A percentile compares a stretch with the other conserved stretches of the same genome.
These are phyloP conservation scores for Sphaerosporella brunnea DNA, from an alignment of 495 filamentous ascomycete species.

Conservation along the genomic window DNA sequence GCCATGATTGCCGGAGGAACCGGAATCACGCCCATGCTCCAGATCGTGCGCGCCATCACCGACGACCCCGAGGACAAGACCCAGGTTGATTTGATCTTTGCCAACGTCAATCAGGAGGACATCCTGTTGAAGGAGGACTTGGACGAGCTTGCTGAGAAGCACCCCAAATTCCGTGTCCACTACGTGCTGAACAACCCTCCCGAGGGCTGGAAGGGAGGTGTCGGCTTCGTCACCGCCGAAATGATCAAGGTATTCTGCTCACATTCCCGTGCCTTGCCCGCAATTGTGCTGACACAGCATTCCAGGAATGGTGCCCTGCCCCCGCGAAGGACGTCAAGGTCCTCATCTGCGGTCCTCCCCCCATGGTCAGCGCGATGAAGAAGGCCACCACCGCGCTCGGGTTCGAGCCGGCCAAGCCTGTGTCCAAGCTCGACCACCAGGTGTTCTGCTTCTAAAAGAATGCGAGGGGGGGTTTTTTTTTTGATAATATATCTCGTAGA, in stretches of 20 bases:
- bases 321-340: slow-evolving; percentile 79
- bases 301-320: slow-evolving; percentile 57
- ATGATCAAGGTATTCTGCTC: slow-evolving; percentile 59
- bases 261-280: slow-evolving; percentile 25
- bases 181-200: slow-evolving; percentile 95
- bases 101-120: slow-evolving; percentile 81
- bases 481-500: no score
- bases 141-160: slow-evolving; percentile 56
- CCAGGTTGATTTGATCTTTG: slow-evolving; percentile 82
- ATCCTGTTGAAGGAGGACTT: slow-evolving; percentile 82
- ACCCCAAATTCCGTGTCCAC: slow-evolving; percentile 63
- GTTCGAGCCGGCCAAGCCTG: slow-evolving; percentile 73
- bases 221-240: slow-evolving; percentile 81
- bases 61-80: slow-evolving; percentile 62
- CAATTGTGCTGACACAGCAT: slow-evolving; percentile 43
- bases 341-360: slow-evolving; percentile 81
- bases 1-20: slow-evolving; percentile 96
- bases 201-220: slow-evolving; percentile 69
- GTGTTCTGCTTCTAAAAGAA: slow-evolving; percentile 94
- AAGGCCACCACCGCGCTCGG: slow-evolving; percentile 76
- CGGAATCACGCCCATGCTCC: slow-evolving; percentile 93
- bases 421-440: slow-evolving; percentile 93
- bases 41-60: slow-evolving; percentile 77
- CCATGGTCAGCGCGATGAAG: slow-evolving; percentile 96
- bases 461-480: not conserved